Evolutionary conservation across 2,329 filamentous ascomycete genomes (phyloP).

Genomic region (Leptographium flavum): DNA sequence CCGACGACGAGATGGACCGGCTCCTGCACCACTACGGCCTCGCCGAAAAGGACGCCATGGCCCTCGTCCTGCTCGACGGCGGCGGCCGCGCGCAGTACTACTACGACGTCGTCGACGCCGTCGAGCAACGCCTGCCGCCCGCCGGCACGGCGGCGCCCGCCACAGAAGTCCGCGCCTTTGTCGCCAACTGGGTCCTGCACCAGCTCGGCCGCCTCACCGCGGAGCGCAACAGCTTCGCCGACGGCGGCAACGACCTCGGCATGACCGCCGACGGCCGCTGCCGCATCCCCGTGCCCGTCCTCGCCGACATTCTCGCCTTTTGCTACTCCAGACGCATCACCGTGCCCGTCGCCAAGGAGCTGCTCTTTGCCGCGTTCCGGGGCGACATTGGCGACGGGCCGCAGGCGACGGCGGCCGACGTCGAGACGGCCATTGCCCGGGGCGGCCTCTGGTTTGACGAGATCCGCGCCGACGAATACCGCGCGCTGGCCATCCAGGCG

Average conservation of each 20-base stretch:
- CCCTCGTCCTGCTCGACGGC: slow-evolving; percentile 62
- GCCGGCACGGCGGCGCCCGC: neutral
- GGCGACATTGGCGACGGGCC: slow-evolving; percentile 20
- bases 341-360: slow-evolving; percentile 41
- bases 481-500: slow-evolving; percentile 27
- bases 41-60: slow-evolving; percentile 68
- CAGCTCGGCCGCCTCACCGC: slow-evolving; percentile 57
- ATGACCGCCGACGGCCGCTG: slow-evolving; percentile 32
- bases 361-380: slow-evolving; percentile 37
- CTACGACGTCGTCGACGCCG: slow-evolving; percentile 43
- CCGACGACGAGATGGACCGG: slow-evolving; percentile 53
- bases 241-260: slow-evolving; percentile 10
- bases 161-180: slow-evolving; percentile 21
- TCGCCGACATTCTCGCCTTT: slow-evolving; percentile 36
- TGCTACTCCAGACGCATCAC: slow-evolving; percentile 36
- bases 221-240: slow-evolving; percentile 19
- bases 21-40: slow-evolving; percentile 53
- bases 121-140: slow-evolving; percentile 18
- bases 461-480: slow-evolving; percentile 32
- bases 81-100: slow-evolving; percentile 75
- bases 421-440: slow-evolving; percentile 29
- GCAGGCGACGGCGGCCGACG: slow-evolving; percentile 13
- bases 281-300: slow-evolving; percentile 29
- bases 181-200: slow-evolving; percentile 57
- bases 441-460: slow-evolving; percentile 41